These are phyloP conservation scores for Cercospora sp. DNA, from an alignment of 2,329 filamentous ascomycete species.

Conservation along the genomic window DNA sequence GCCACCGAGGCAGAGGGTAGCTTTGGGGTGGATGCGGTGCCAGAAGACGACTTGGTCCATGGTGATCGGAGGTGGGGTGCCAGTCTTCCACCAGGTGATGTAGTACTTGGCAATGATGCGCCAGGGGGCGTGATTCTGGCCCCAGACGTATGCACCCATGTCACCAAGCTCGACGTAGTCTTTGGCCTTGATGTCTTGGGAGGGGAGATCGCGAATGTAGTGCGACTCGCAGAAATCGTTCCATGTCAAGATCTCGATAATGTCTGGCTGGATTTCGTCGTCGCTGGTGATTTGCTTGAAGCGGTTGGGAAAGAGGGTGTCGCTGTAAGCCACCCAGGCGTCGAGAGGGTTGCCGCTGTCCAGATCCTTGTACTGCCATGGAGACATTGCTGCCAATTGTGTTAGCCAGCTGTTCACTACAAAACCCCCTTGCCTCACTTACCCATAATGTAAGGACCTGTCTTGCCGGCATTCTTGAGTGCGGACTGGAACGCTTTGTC, in stretches of 20 bases:
- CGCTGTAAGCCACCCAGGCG: slow-evolving; percentile 42
- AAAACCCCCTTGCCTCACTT: slow-evolving; percentile 30
- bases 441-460: slow-evolving; percentile 44
- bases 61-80: slow-evolving; percentile 36
- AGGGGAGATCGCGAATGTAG: slow-evolving; percentile 43
- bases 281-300: slow-evolving; percentile 33
- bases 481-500: slow-evolving; percentile 41
- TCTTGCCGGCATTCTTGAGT: slow-evolving; percentile 37
- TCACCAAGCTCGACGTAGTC: slow-evolving; percentile 38
- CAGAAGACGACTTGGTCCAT: slow-evolving; percentile 43
- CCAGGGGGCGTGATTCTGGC: slow-evolving; percentile 42
- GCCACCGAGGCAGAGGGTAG: slow-evolving; percentile 36
- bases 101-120: slow-evolving; percentile 44
- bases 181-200: slow-evolving; percentile 30
- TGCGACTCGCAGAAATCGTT: slow-evolving; percentile 45
- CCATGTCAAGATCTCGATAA: slow-evolving; percentile 44
- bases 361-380: slow-evolving; percentile 45
- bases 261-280: slow-evolving; percentile 39
- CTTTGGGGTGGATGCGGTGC: slow-evolving; percentile 43
- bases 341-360: slow-evolving; percentile 40
- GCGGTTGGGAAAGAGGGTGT: slow-evolving; percentile 41
- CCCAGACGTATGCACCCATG: slow-evolving; percentile 41
- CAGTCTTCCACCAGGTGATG: slow-evolving; percentile 41
- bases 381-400: slow-evolving; percentile 38
- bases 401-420: slow-evolving; percentile 31